Percentiles rank a stretch among this genome's conserved stretches.
These are phyloP conservation scores for Leccinum griseonigrum DNA, from an alignment of 1,284 basidiomycete genomes.

Conservation along the genomic window DNA sequence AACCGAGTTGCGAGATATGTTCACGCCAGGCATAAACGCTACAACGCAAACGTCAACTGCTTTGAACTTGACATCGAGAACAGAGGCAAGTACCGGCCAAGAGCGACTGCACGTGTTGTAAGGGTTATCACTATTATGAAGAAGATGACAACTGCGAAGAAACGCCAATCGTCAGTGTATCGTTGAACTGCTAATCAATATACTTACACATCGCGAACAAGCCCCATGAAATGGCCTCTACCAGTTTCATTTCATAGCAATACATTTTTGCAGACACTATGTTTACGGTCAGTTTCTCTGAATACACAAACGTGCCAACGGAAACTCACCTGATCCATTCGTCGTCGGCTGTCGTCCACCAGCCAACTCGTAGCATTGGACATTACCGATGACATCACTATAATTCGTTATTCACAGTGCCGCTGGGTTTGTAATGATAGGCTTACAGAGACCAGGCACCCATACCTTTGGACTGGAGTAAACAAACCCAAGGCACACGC, in stretches of 20 bases:
- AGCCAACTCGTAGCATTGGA: slow-evolving; percentile 59
- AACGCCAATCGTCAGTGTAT: slow-evolving; percentile 36
- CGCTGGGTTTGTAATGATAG: neutral
- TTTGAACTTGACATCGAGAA: neutral
- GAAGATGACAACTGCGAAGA: slow-evolving; percentile 40
- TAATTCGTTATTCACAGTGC: slow-evolving; percentile 6
- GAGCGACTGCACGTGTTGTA: slow-evolving; percentile 40
- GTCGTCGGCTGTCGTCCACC: slow-evolving; percentile 49
- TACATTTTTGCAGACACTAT: slow-evolving; percentile 55
- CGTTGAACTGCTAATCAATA: slow-evolving; percentile 34
- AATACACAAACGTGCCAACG: neutral
- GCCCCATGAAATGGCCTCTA: slow-evolving; percentile 77
- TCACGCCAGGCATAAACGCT: slow-evolving; percentile 46
- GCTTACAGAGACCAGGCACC: slow-evolving; percentile 71
- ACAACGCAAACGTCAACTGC: slow-evolving; percentile 4
- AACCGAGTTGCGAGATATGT: slow-evolving; percentile 49
- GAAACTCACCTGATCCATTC: slow-evolving; percentile 50
- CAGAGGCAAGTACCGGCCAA: slow-evolving; percentile 35
- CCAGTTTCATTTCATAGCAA: slow-evolving; percentile 76
- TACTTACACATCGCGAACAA: slow-evolving; percentile 58
- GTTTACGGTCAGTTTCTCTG: slow-evolving; percentile 4
- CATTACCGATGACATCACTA: slow-evolving; percentile 67
- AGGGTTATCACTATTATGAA: slow-evolving; percentile 44
- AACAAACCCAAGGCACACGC: slow-evolving; percentile 2
- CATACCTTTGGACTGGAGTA: slow-evolving; percentile 47